phyloP scores from a whole-genome alignment of 805 yeast genomes.

The Starmerella etchellsii region DNA sequence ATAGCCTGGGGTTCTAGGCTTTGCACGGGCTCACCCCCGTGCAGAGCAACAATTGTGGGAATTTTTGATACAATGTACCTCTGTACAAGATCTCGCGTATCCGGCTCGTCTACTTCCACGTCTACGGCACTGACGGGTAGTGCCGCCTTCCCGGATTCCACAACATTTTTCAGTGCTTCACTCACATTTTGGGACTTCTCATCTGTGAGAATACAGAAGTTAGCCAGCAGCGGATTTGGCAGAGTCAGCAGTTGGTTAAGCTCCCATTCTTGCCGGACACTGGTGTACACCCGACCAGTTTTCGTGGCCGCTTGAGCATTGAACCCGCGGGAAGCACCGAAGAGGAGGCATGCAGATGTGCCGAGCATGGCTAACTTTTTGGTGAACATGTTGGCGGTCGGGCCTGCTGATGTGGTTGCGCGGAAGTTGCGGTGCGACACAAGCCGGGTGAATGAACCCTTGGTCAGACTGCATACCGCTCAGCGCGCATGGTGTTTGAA shows the following conservation, averaged over 20 bases:
- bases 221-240: conserved; percentile 51
- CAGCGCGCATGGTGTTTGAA: no score
- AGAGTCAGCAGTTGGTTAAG: conserved; percentile 39
- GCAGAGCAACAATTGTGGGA: conserved; percentile 56
- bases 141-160: conserved; percentile 35
- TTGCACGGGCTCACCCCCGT: conserved; percentile 48
- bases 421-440: no score
- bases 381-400: conserved; percentile 5
- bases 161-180: conserved; percentile 42
- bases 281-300: conserved; percentile 36
- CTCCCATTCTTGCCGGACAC: conserved; percentile 47
- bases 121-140: conserved; percentile 51
- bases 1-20: conserved; percentile 23
- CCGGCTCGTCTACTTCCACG: conserved; percentile 56
- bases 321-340: conserved; percentile 10
- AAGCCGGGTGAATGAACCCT: no score
- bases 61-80: conserved; percentile 44
- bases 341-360: conserved; percentile 13
- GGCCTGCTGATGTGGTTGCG: neutral
- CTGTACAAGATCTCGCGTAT: conserved; percentile 43
- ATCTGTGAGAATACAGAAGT: conserved; percentile 60
- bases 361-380: conserved; percentile 15
- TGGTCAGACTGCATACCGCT: no score
- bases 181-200: conserved; percentile 49
- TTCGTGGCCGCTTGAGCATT: conserved; percentile 11